Evolutionary conservation across 2,329 filamentous ascomycete genomes (phyloP).

Genomic region (Cercospora citrullina): DNA sequence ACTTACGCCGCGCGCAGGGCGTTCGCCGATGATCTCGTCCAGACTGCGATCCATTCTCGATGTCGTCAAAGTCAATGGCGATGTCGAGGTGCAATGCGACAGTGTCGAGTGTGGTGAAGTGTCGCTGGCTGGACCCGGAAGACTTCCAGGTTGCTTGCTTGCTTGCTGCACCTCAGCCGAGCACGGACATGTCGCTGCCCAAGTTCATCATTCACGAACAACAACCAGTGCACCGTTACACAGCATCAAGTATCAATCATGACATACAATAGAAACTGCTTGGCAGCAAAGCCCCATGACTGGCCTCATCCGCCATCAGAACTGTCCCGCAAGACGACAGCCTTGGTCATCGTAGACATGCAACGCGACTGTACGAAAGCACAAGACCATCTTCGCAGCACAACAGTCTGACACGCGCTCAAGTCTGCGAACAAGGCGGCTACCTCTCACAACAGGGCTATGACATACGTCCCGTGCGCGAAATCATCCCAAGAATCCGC

Average conservation of each 20-base stretch:
- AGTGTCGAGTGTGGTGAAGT: neutral
- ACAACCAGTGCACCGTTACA: conserved; percentile 5
- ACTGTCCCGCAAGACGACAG: conserved; percentile 44
- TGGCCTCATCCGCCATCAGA: conserved; percentile 29
- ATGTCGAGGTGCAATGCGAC: conserved; percentile 13
- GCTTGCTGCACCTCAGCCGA: conserved; percentile 1
- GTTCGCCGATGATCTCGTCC: conserved; percentile 64
- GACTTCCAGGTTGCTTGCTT: neutral
- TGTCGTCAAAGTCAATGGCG: neutral
- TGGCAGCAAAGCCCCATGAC: conserved; percentile 20
- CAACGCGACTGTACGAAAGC: conserved; percentile 50
- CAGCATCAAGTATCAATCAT: neutral
- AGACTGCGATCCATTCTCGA: conserved; percentile 61
- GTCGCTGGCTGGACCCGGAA: neutral
- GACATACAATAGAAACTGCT: neutral
- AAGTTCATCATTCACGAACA: neutral
- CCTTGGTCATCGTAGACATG: conserved; percentile 58
- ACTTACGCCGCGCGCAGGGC: conserved; percentile 51
- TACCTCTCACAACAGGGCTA: conserved; percentile 54
- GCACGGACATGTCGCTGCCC: neutral
- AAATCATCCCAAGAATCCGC: conserved; percentile 48
- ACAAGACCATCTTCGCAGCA: neutral
- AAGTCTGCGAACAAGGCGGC: conserved; percentile 49
- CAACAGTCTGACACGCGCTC: neutral
- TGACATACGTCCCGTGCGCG: conserved; percentile 42